Evolutionary conservation across 352 stramenopile genomes (phyloP).

Genomic region (Globisporangium yorkense): DNA sequence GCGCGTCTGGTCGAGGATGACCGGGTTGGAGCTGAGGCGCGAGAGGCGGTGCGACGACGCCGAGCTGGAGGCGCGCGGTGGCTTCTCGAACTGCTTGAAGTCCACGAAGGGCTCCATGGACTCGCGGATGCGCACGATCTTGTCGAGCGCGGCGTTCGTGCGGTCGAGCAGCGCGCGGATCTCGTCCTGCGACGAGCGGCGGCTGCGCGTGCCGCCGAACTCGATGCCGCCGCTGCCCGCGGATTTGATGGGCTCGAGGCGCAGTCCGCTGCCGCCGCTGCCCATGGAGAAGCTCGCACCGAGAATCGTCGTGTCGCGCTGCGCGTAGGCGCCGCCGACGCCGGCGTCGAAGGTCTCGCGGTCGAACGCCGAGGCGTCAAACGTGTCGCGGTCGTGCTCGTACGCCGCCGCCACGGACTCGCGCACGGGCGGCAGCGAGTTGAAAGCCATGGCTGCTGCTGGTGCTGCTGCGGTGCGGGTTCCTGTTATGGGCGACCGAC

Average conservation of each 20-base stretch:
- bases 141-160: conserved; percentile 65
- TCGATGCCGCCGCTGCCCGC: background rate
- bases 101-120: conserved; percentile 80
- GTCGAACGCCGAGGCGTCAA: conserved; percentile 1
- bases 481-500: background rate
- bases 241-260: conserved; percentile 15
- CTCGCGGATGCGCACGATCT: conserved; percentile 80
- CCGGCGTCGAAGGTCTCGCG: background rate
- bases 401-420: conserved; percentile 8
- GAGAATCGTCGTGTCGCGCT: conserved; percentile 15
- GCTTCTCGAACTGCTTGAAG: conserved; percentile 74
- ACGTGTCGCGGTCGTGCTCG: conserved; percentile 2
- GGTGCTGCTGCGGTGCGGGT: background rate
- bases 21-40: conserved; percentile 11
- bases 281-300: conserved; percentile 11
- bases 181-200: conserved; percentile 57
- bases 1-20: conserved; percentile 12
- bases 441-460: conserved; percentile 3
- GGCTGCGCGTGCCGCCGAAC: conserved; percentile 16
- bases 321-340: conserved; percentile 2
- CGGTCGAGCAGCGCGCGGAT: conserved; percentile 66
- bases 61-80: conserved; percentile 20
- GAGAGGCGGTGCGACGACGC: conserved; percentile 7
- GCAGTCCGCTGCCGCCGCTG: background rate
- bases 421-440: conserved; percentile 11